A percentile compares a stretch with the other conserved stretches of the same genome.
Evolutionary conservation across 2,329 filamentous ascomycete genomes (phyloP).

Genomic region (Colletotrichum lupini): DNA sequence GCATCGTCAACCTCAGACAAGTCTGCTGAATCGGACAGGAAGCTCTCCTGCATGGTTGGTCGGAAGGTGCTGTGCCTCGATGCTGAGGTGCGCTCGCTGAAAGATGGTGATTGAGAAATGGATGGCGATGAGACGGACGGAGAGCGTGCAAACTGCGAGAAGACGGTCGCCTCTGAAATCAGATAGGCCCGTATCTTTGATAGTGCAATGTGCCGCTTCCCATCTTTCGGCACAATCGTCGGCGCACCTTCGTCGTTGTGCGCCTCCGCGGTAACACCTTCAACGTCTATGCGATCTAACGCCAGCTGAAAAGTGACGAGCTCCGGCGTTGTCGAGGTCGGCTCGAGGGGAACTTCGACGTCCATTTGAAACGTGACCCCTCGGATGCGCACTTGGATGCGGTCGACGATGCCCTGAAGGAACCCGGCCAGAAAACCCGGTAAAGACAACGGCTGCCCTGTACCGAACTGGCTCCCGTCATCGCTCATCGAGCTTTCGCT

Average conservation of each 20-base stretch:
- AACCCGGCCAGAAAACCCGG: conserved; percentile 78
- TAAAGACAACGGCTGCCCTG: conserved; percentile 75
- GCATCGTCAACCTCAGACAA: conserved; percentile 47
- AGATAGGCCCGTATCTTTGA: conserved; percentile 72
- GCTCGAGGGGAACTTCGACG: conserved; percentile 64
- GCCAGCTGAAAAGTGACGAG: conserved; percentile 73
- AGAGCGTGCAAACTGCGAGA: conserved; percentile 68
- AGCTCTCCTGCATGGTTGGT: conserved; percentile 36
- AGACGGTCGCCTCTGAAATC: conserved; percentile 75
- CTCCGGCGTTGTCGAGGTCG: conserved; percentile 58
- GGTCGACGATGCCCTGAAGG: conserved; percentile 78
- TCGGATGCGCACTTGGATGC: conserved; percentile 73
- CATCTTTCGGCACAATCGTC: conserved; percentile 63
- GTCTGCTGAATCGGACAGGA: conserved; percentile 47
- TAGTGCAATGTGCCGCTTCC: conserved; percentile 74
- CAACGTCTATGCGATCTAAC: conserved; percentile 72
- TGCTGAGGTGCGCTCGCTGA: conserved; percentile 42
- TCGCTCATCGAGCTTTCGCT: conserved; percentile 71
- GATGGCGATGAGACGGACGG: conserved; percentile 64
- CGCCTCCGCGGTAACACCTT: conserved; percentile 67
- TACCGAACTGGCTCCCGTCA: conserved; percentile 71
- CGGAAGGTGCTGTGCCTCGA: conserved; percentile 39
- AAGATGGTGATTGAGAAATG: conserved; percentile 57
- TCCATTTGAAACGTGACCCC: conserved; percentile 76
- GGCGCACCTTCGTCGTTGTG: conserved; percentile 45